Evolutionary conservation across 108 stramenopile species (phyloP), one percentile per base, ranked within the genome.

Genomic region (Cyclotella kingstonii): DNA sequence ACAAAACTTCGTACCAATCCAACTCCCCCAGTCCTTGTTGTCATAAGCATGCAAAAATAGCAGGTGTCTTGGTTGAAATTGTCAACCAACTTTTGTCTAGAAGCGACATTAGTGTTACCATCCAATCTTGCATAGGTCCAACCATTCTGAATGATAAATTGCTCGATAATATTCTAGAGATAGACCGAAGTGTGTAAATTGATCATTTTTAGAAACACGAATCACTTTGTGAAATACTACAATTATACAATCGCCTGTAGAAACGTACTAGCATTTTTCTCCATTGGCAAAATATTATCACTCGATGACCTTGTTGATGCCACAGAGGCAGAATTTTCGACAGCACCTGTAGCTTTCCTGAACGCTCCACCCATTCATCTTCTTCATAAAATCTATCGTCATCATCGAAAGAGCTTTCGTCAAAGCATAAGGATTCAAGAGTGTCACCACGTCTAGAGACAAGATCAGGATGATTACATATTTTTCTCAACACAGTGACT

Each of bases 381-480:
- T 83, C 68, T 11, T 78, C 80, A 19, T 78, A 84, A 18, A 68
- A 43, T 3, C 6, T 12, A 27, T 68, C 50, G 5, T 77, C 74
- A 29, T 74, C 79, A 50, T 81, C 68, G 4, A 43, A 59, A 23
- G 79, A 76, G 6, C 67, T 77, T 21, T 76, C 80, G 26, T 83
- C 85, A 34, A 68, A 55, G 40, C 65, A 53, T 30, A 46, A 49
- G 11, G 60, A 74, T 14, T 33, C 70, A 22, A 62, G 53, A 4
- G 44, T 48, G 10, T 79, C 81, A 33, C 75, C 64, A 33, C 84
- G 76, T 60, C 80, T 71, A 43, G 56, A 76, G 12, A 89, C 76
- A 28, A 97, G 83, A 67, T 95, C 96, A 11, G 98, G 93, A 50
- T 99, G 98, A 66, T 98, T 98, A 75, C 97, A 99, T 26, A 99